Base-by-base conservation (phyloP, 805 yeast species). In the Danielia oregonensis region DNA sequence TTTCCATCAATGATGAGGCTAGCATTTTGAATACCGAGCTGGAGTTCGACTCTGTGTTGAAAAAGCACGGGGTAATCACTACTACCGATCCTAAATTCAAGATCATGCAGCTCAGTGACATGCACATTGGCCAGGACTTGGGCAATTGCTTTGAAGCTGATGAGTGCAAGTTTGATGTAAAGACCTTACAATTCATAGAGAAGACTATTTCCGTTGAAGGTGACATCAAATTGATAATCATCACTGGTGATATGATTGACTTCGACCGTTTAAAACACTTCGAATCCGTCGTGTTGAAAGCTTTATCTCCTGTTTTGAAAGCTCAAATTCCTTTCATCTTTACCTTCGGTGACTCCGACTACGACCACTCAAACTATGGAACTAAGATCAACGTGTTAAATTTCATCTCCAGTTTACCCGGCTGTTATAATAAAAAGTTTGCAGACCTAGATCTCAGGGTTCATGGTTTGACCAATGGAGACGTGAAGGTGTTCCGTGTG, bases 161-260 rank as follows among this genome's bases (percentile, higher is more conserved):
- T n/a, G 37, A 37, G 14, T 52, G 62, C 34, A 52, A 56, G 29
- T 47, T 52, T 13, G 68, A 63, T 33, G 36, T 41, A 24, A 46
- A 46, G 27, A 63, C 71, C 1, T 39, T 59, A 26, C 40, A 51
- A 16, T 66, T 66, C 40, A 37, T 67, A 8, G 44, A 49, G 14
- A 26, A 43, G 4, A 42, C 63, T 3, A 40, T 64, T 13, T 35
- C 36, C 2, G 33, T 35, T 6, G 72, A 66, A 39, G 42, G 36
- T 4, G 62, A 67, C 9, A 58, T 64, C 34, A 46, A 59, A 32
- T 36, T 47, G n/a, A 52, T 67, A 8, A 54, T 67, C n/a, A 53
- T 67, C 35, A 61, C 65, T 8, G 72, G 72, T 2, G 72, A 67
- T 41, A 43, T 64, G 36, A 48, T 65, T 29, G 69, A 67, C 36